Evolutionary conservation across 306 rosid species (phyloP), one percentile per base, ranked within the genome.

Genomic region (Prunus kanzakura): DNA sequence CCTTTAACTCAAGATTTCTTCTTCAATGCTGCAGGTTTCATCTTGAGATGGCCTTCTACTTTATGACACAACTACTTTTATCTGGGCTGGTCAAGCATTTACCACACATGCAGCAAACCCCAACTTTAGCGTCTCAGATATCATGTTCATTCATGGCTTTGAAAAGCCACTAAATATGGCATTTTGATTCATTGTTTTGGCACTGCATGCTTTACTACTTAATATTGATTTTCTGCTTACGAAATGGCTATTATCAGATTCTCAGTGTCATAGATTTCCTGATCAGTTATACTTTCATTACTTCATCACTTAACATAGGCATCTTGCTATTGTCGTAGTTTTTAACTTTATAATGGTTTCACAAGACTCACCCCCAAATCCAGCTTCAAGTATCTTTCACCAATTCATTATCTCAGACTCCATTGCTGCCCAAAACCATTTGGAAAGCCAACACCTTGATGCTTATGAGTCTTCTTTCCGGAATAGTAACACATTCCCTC

Each of bases 371-470:
- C 82, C 87, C 13, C 68, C 80, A 69, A 79, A 81, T 66, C 83
- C 78, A 67, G 75, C 80, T 64, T 76, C 87, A 41, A 80, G 66
- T 38, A 82, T 66, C 64, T 67, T 71, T 3, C 86, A 82, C 86
- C 82, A 79, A 23, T 79, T 84, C 83, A 81, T 82, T 9, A 74
- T 87, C 86, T 91, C 92, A 54, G 86, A 84, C 78, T 81, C 91
- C 67, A 80, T 91, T 18, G 77, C 86, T 29, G 76, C 78, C 32
- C 92, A 86, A 77, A 80, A 52, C 87, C 93, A 87, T 43, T 86
- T 87, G 65, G 82, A 80, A 62, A 84, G 82, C 87, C 91, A 87
- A 64, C 88, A 84, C n/a, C 80, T 85, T 69, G 81, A 82, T 76
- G 89, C 89, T 73, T 87, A 87, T 78, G 87, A 78, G 16, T 81